A percentile compares a stretch with the other conserved stretches of the same genome.
phyloP scores from a whole-genome alignment of 176 grass and related monocot genomes.

The Elymus sibiricus region DNA sequence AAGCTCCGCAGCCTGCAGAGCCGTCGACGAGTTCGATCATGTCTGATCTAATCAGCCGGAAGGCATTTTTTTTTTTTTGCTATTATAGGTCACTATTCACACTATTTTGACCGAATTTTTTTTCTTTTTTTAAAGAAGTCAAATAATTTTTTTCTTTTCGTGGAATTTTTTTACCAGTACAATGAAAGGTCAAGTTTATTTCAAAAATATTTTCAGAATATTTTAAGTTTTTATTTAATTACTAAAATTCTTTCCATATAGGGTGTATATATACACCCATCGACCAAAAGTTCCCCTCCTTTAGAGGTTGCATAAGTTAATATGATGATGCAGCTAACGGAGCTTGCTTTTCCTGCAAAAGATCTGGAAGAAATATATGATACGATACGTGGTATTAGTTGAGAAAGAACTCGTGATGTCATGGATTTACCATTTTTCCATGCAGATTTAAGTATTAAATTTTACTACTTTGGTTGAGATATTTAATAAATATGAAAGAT shows the following conservation, averaged over 20 bases:
- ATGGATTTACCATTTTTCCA: neutral
- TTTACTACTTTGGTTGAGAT: too few species aligned
- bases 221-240: too few species aligned
- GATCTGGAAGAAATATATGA: neutral
- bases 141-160: too few species aligned
- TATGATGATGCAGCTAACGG: neutral
- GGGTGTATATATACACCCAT: neutral
- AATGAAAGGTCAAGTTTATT: too few species aligned
- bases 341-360: slow-evolving; percentile 2
- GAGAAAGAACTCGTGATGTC: neutral
- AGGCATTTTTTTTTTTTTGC: neutral
- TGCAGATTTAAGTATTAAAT: neutral
- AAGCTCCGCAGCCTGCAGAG: slow-evolving; percentile 90
- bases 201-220: too few species aligned
- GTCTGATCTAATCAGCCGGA: slow-evolving; percentile 10
- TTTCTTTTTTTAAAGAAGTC: too few species aligned
- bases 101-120: too few species aligned
- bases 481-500: too few species aligned
- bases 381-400: neutral
- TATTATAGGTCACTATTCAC: too few species aligned
- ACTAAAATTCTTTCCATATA: too few species aligned
- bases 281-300: too few species aligned
- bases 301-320: neutral
- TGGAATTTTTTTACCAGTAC: too few species aligned
- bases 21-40: slow-evolving; percentile 45